Base-by-base conservation (phyloP, 441 rosid species). In the Erodium chrysanthum region DNA sequence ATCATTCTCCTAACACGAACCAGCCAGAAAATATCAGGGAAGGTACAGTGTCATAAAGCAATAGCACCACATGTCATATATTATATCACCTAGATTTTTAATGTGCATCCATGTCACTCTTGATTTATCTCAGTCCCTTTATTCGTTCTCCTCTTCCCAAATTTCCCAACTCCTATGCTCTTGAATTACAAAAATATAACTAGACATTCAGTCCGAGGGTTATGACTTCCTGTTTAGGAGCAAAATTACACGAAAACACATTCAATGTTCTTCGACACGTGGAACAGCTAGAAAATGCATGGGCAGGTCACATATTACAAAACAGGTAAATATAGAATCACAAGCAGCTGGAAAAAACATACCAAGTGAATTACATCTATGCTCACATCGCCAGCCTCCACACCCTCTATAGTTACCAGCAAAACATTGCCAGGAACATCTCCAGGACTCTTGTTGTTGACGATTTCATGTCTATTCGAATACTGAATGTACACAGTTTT, bases 371-470 rank as follows among this genome's bases (percentile, higher is more conserved):
- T 90, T 4, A 89, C 93, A 73, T 94, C 99, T 35, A 94, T 90
- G 91, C 86, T 91, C 71, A 95, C 90, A 42, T 91, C 89, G n/a
- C 93, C 96, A 71, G 97, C 89, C 77, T 91, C 95, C 25, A 91
- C 97, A 54, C 97, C 97, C 79, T 95, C 97, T 14, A 95, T 88
- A 15, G 97, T 95, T 21, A 95, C 97, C 48, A 95, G 83, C 67
- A 95, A 81, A 14, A 95, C 99, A 83, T 95, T 95, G 22, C 97
- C 99, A 73, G 97, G 99, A 76, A 83, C 87, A 77, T 91, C 99
- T 35, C 97, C 97, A n/a, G 99, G 99, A 77, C 96, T 90, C 89
- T 88, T 93, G 79, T 87, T 95, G 86, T 91, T 92, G 58, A 95
- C 97, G 63, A 95, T 95, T 70, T 95, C 99, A 76, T 90, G 97